These are phyloP conservation scores for Diplosphaera chodatii DNA, from an alignment of 139 green algal genomes.

Conservation along the genomic window DNA sequence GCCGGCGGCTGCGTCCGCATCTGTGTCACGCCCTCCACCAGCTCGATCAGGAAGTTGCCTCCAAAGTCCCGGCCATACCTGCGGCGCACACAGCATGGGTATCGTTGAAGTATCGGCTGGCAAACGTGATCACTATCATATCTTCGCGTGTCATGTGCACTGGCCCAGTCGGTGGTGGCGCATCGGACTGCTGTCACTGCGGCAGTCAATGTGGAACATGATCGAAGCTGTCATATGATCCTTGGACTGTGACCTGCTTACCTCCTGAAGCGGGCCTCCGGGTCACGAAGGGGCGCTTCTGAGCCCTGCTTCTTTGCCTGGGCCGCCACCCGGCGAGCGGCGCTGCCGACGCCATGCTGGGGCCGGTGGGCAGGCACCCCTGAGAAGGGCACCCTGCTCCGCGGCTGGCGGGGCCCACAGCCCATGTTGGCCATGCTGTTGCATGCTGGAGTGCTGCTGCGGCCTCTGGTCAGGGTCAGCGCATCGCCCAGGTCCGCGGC, in stretches of 20 bases:
- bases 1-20: constrained; percentile 39
- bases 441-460: background rate
- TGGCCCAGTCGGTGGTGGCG: too few relatives aligned
- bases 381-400: background rate
- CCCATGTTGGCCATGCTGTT: background rate
- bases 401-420: background rate
- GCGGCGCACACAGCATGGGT: too few relatives aligned
- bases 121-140: too few relatives aligned
- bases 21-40: constrained; percentile 48
- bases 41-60: constrained; percentile 8
- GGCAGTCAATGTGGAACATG: too few relatives aligned
- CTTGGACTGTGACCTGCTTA: background rate
- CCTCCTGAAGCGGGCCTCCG: constrained; percentile 25
- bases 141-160: too few relatives aligned
- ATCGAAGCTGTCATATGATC: too few relatives aligned
- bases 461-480: background rate
- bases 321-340: too few relatives aligned
- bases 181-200: too few relatives aligned
- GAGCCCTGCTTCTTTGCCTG: background rate
- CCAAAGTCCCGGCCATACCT: constrained; percentile 32
- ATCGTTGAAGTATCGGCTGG: too few relatives aligned
- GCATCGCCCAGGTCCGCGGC: background rate
- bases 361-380: too few relatives aligned
- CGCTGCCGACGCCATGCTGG: background rate
- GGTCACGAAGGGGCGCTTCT: constrained; percentile 6